Conservation (phyloP, 371 early-diverging fungal species). For the Thermomucor indicae-seudaticae region DNA sequence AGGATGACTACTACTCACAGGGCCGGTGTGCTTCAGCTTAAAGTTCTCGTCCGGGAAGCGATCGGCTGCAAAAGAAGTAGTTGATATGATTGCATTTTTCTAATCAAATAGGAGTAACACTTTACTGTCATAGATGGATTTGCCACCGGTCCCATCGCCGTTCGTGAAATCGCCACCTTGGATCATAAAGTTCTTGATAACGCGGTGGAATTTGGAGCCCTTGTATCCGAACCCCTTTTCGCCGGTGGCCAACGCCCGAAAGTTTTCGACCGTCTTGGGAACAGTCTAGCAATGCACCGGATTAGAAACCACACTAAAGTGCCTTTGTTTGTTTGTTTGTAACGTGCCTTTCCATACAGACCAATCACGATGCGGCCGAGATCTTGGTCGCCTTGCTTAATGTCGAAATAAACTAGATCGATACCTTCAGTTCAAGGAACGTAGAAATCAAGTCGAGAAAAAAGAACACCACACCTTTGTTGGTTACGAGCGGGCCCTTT, state of each 20-base stretch:
- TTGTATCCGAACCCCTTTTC: conserved; percentile 82
- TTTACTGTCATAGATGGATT: conserved; percentile 81
- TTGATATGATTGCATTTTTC: background rate
- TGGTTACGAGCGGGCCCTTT: conserved; percentile 42
- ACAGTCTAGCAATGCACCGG: conserved; percentile 49
- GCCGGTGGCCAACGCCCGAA: conserved; percentile 79
- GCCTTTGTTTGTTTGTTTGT: background rate
- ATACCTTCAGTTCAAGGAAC: conserved; percentile 14
- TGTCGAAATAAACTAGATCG: conserved; percentile 88
- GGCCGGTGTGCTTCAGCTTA: conserved; percentile 75
- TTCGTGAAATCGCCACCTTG: conserved; percentile 82
- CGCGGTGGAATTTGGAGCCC: conserved; percentile 87
- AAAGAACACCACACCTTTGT: conserved; percentile 27
- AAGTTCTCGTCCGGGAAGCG: conserved; percentile 97
- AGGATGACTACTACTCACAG: conserved; percentile 36
- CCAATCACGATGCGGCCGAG: conserved; percentile 89
- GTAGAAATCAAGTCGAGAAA: background rate
- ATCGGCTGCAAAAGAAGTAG: conserved; percentile 20
- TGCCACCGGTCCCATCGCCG: conserved; percentile 93
- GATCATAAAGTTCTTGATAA: conserved; percentile 88
- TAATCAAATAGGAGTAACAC: background rate
- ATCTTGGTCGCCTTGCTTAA: conserved; percentile 74
- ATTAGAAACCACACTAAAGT: background rate
- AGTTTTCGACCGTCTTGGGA: conserved; percentile 90
- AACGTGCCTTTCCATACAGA: conserved; percentile 64